These are phyloP conservation scores for Saccharomycopsis sp. DNA, from an alignment of 805 yeast genomes.

Conservation along the genomic window DNA sequence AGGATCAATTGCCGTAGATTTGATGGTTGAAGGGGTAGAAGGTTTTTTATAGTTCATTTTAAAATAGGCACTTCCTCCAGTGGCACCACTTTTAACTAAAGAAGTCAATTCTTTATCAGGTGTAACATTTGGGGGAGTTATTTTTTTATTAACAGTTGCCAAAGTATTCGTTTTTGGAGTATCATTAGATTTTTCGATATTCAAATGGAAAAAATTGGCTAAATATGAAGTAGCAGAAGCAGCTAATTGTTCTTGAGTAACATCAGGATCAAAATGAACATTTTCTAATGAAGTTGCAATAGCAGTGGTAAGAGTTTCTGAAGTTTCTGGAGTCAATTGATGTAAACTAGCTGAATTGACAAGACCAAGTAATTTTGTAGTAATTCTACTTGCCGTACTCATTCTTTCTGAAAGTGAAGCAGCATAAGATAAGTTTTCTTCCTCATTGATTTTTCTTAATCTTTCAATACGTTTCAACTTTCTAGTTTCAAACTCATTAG, in stretches of 20 bases:
- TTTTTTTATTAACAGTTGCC: not conserved
- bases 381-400: not conserved
- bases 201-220: not conserved
- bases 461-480: constrained; percentile 47
- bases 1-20: constrained; percentile 4
- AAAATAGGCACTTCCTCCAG: not conserved
- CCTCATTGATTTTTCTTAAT: constrained; percentile 22
- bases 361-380: not conserved
- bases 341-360: not conserved
- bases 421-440: constrained; percentile 8
- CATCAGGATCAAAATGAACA: constrained; percentile 19
- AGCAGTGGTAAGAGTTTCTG: constrained; percentile 18
- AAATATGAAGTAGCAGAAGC: constrained; percentile 18
- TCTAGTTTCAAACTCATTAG: constrained; percentile 57
- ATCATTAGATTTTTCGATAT: constrained; percentile 19
- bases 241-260: constrained; percentile 23
- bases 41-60: not conserved
- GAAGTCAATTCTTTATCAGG: constrained; percentile 11
- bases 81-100: constrained; percentile 5
- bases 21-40: not conserved
- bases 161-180: constrained; percentile 2
- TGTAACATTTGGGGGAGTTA: constrained; percentile 6
- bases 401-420: not conserved
- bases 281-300: constrained; percentile 5
- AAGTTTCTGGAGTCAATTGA: not conserved